Evolutionary conservation across 2,329 filamentous ascomycete genomes (phyloP).

Genomic region (Setomelanomma holmii): DNA sequence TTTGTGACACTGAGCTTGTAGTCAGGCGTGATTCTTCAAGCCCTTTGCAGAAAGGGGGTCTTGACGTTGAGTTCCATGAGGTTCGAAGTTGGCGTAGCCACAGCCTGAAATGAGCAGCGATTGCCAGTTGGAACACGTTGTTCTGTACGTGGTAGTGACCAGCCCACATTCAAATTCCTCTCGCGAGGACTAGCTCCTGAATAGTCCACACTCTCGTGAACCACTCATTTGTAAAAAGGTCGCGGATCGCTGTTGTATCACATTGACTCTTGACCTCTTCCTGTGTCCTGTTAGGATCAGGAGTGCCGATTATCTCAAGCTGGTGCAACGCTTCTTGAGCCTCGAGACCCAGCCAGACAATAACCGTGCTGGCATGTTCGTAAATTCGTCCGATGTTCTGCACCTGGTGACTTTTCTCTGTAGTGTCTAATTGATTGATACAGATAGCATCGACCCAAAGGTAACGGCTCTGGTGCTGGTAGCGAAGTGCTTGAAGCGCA

Average conservation of each 20-base stretch:
- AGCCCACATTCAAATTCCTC: not conserved
- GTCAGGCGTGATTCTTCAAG: no score
- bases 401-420: not conserved
- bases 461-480: not conserved
- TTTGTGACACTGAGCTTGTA: no score
- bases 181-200: not conserved
- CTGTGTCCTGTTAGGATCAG: not conserved
- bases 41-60: no score
- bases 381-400: not conserved
- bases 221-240: not conserved
- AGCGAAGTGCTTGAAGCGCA: not conserved
- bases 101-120: not conserved
- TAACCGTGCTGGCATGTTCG: not conserved
- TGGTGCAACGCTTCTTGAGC: not conserved
- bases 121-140: not conserved
- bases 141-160: not conserved
- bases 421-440: not conserved
- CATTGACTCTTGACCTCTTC: not conserved
- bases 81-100: no score
- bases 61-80: no score
- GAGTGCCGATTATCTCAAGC: not conserved
- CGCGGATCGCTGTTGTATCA: not conserved
- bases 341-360: not conserved
- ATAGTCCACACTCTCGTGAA: not conserved
- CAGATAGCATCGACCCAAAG: not conserved